A percentile compares a stretch with the other conserved stretches of the same genome.
Conservation (phyloP, 768 basidiomycete species). For the Ramaria rubella region DNA sequence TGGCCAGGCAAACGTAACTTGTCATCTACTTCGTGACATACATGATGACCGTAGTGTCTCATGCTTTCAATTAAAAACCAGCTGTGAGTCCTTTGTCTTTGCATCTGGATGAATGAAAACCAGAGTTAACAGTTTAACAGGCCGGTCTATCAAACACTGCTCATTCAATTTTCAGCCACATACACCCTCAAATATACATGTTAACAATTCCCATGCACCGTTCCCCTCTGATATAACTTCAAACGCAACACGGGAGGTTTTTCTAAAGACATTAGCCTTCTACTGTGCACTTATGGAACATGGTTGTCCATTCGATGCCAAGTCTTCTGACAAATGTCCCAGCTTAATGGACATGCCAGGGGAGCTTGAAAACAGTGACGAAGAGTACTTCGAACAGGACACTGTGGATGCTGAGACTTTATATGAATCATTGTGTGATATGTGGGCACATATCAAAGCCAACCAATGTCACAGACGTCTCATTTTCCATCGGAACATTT, state of each 20-base stretch:
- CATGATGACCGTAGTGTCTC: not conserved
- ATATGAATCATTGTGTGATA: not conserved
- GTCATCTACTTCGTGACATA: not conserved
- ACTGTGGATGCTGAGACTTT: slow-evolving; percentile 2
- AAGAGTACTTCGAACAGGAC: slow-evolving; percentile 1
- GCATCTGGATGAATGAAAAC: too few relatives aligned
- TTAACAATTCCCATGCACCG: not conserved
- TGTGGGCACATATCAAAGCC: not conserved
- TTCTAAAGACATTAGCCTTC: slow-evolving; percentile 20
- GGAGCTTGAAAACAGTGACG: not conserved
- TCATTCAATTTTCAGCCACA: slow-evolving; percentile 4
- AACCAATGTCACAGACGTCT: not conserved
- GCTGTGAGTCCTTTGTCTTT: not conserved
- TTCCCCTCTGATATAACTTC: not conserved
- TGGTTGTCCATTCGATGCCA: slow-evolving; percentile 16
- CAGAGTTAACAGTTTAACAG: not conserved
- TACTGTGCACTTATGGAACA: slow-evolving; percentile 17
- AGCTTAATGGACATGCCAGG: too few relatives aligned
- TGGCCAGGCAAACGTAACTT: not conserved
- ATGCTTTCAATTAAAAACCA: not conserved
- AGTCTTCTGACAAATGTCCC: not conserved
- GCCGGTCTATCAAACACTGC: slow-evolving; percentile 4
- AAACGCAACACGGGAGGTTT: slow-evolving; percentile 10
- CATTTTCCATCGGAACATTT: slow-evolving; percentile 5
- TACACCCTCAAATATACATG: not conserved